Base-by-base conservation (phyloP, 1,284 basidiomycete genomes). In the Sporisorium scitamineum region DNA sequence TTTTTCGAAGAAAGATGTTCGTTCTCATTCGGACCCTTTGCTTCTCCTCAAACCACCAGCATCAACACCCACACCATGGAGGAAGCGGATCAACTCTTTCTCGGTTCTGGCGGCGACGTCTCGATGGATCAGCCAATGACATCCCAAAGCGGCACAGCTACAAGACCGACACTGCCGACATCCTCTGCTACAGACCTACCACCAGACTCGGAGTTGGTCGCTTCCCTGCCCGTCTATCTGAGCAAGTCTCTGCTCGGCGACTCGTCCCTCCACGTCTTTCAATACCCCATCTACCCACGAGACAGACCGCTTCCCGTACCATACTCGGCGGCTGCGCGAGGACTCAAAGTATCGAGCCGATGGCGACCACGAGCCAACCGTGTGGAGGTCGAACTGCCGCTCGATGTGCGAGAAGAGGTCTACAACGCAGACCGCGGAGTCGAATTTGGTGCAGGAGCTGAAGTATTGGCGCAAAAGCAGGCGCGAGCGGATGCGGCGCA, bases 181-280 rank as follows among this genome's bases (percentile, higher is more conserved):
- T 70, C 67, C 0, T 55, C 67, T 2, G 34, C 63, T 4, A 53
- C 60, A 4, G 54, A 71, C 24, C 65, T 71, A n/a, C 73, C 73
- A 52, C 73, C 73, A 16, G 73, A 76, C 16, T 76, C 73, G 22
- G 68, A 74, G 41, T 64, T 81, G 27, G 76, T 81, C n/a, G 78
- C 80, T 11, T 81, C 82, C 2, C 56, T 84, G n/a, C 84, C 84
- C 18, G 78, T 85, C 59, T 85, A 81, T 48, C 73, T 84, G 14
- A 79, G 76, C 57, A 66, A 66, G 47, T 81, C 81, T 4, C 61
- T 82, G 31, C 72, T 78, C n/a, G 59, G 63, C 37, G 54, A 67
- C 5, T 73, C 80, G 5, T 70, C 69, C 2, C 68, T 85, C 0
- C 74, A 83, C 52, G 54, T 84, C 20, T 83, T 85, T 32, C 83